Evolutionary conservation across 2,329 filamentous ascomycete species (phyloP), one percentile per base, ranked within the genome.

Genomic region (Metarhizium guizhouense): DNA sequence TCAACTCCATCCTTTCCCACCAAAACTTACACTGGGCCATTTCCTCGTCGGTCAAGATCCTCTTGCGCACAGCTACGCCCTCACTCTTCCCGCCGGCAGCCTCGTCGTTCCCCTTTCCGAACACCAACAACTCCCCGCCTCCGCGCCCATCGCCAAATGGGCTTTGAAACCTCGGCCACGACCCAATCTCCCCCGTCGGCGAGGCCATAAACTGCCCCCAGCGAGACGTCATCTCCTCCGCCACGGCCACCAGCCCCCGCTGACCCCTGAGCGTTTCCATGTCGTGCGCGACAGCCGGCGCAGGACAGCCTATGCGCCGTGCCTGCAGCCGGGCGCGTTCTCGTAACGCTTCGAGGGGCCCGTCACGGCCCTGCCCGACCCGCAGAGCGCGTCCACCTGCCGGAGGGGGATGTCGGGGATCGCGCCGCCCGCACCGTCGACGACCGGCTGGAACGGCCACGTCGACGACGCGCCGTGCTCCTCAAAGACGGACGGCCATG

Each of bases 361-460:
- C 25, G 25, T 25, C 25, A 4, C 25, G 25, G 25, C 25, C 25
- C 1, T 4, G 25, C 4, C 25, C 1, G 25, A 25, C 16, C 16
- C n/a, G 73, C 76, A 81, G 16, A 72, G 67, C 0, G 76, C 73
- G 0, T 76, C 70, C 30, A 47, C 20, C 20, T 47, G 43, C 6
- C 20, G 43, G n/a, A 47, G 43, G n/a, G 43, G 43, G n/a, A 47
- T 20, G 43, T 77, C 73, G 2, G 77, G 74, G 54, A 89, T 82
- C 14, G 85, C 67, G 13, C 34, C 34, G 34, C 34, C 34, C 11
- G 79, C 76, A 4, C 66, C 78, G 63, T 87, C 85, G 56, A 89
- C 79, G 40, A 85, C 81, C 7, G 86, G 86, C 62, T 88, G 86
- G 70, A 88, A 90, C 0, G 87, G 75, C 81, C 81, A 84, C 32